A percentile compares a stretch with the other conserved stretches of the same genome.
Evolutionary conservation across 2,329 filamentous ascomycete genomes (phyloP).

Genomic region (Grosmannia clavigera): DNA sequence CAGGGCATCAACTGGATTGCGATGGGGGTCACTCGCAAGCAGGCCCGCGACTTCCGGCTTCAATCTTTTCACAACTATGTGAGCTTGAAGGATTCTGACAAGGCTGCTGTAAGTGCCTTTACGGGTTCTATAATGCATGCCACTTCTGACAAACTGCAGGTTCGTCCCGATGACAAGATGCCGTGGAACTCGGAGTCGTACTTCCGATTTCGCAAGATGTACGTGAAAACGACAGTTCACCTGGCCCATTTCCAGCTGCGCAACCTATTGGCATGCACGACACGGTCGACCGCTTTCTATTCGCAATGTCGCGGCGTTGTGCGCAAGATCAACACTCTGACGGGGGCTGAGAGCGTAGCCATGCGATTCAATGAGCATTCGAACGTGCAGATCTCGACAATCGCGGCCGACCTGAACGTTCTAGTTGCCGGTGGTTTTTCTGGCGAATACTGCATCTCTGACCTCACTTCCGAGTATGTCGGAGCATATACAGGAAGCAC

Average conservation of each 20-base stretch:
- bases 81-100: conserved; percentile 35
- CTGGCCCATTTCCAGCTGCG: conserved; percentile 56
- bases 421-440: conserved; percentile 47
- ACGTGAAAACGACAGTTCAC: conserved; percentile 38
- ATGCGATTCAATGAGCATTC: conserved; percentile 28
- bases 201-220: conserved; percentile 47
- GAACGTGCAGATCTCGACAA: conserved; percentile 33
- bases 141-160: not conserved
- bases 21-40: conserved; percentile 35
- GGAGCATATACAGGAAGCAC: conserved; percentile 19
- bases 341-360: conserved; percentile 29
- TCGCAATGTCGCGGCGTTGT: conserved; percentile 36
- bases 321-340: conserved; percentile 38
- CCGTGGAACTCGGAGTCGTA: conserved; percentile 33
- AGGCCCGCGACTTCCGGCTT: conserved; percentile 34
- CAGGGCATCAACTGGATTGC: conserved; percentile 47
- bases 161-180: conserved; percentile 15
- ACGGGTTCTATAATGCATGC: not conserved
- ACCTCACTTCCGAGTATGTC: conserved; percentile 24
- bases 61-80: conserved; percentile 45
- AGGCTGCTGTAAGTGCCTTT: conserved; percentile 31
- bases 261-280: conserved; percentile 46
- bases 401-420: conserved; percentile 40
- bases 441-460: conserved; percentile 40
- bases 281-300: conserved; percentile 44